Conservation (phyloP, 768 basidiomycete species). For the Tubosaeta brunneosetosa region DNA sequence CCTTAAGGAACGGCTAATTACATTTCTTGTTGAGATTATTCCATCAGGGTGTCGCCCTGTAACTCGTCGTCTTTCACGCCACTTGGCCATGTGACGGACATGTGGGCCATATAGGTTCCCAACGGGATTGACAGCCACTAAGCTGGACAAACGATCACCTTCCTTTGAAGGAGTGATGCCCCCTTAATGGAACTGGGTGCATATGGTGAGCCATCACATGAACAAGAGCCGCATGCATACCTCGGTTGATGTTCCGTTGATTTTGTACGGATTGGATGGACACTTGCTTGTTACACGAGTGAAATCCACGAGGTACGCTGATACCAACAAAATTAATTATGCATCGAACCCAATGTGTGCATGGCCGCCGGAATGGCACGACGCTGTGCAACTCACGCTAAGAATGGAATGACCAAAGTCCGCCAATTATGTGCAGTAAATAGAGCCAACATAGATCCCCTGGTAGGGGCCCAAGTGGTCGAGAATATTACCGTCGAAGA, state of each 20-base stretch:
- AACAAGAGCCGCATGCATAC: background rate
- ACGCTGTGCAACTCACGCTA: background rate
- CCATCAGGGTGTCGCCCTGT: background rate
- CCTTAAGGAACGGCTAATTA: background rate
- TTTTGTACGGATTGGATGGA: background rate
- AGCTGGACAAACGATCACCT: background rate
- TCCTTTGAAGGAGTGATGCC: background rate
- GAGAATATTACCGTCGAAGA: conserved; percentile 44
- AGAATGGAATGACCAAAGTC: conserved; percentile 1
- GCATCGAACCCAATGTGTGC: background rate
- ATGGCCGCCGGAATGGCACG: background rate
- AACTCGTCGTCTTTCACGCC: background rate
- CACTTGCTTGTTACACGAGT: background rate
- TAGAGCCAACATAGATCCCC: conserved; percentile 53
- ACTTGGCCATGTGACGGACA: background rate
- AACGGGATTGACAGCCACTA: background rate
- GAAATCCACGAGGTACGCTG: conserved; percentile 1
- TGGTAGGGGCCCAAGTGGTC: conserved; percentile 58
- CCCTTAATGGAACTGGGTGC: background rate
- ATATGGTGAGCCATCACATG: conserved; percentile 3
- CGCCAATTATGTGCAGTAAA: conserved; percentile 30
- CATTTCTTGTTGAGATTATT: background rate
- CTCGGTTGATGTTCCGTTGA: background rate
- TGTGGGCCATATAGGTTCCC: background rate
- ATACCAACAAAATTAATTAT: background rate